Base-by-base conservation (phyloP, 2,329 filamentous ascomycete genomes). In the Aspergillus sp. region DNA sequence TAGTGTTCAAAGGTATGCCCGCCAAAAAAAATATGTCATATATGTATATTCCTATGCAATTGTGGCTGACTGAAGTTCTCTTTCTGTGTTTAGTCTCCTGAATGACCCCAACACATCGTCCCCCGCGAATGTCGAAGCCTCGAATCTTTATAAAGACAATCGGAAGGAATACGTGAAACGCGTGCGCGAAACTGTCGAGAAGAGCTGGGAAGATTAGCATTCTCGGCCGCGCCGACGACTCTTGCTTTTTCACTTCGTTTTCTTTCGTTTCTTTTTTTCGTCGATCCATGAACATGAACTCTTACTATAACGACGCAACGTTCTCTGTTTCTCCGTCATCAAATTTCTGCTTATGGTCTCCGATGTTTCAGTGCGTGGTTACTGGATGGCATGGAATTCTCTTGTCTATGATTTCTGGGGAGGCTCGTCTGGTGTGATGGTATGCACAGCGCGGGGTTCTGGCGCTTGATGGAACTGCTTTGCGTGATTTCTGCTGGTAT, bases 91-190 rank as follows among this genome's bases (percentile, higher is more conserved):
- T 19, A 96, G 91, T 80, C 72, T 98, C 40, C 78, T 98, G 9
- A 97, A 98, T 69, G 93, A 98, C 59, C 93, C 93, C 1, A 98
- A 98, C 68, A 98, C 93, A n/a, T 93, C 88, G 48, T 95, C 89
- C 1, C 93, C 93, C 0, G 93, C 93, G 47, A 98, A 98, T 61
- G 93, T 97, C 58, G 93, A 98, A 72, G 93, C 93, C 1, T 95
- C 89, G 46, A 98, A 97, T 65, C 76, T 97, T 6, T 98, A 97
- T 77, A 97, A 97, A 68, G 93, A 98, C 64, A 97, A 97, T 69
- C 81, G 90, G 52, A 89, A 90, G 67, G 93, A 98, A 64, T 98
- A 98, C 64, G 87, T 85, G 28, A 98, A 98, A 75, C 78, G 90
- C 12, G 93, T 98, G 39, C 78, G 89, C 42, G 93, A 97, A 74